phyloP scores from a whole-genome alignment of 192 early-diverging fungal genomes.

The Coemansia sp. region DNA sequence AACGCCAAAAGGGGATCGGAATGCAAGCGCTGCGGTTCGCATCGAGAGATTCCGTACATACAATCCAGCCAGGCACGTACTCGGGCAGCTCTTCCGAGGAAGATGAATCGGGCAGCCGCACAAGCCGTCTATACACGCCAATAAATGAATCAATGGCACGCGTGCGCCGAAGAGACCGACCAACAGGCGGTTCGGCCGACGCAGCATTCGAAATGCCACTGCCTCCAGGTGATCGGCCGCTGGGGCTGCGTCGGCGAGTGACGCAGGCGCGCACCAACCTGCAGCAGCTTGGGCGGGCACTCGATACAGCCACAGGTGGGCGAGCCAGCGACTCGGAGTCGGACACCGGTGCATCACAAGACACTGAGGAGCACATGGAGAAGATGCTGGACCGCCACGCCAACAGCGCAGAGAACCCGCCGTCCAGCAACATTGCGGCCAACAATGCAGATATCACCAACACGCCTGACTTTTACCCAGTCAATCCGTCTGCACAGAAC shows the following conservation, averaged over 20 bases:
- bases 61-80: constrained; percentile 18
- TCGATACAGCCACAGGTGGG: constrained; percentile 19
- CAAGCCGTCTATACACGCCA: constrained; percentile 22
- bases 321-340: constrained; percentile 23
- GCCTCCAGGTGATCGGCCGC: constrained; percentile 22
- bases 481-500: constrained; percentile 47
- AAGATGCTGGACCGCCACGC: constrained; percentile 32
- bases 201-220: not conserved
- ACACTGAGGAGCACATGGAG: constrained; percentile 44
- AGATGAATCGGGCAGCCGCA: not conserved
- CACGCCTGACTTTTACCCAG: constrained; percentile 37
- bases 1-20: not conserved
- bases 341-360: constrained; percentile 10
- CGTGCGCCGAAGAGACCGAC: not conserved
- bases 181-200: not conserved
- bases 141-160: constrained; percentile 2
- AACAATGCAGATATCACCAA: constrained; percentile 49
- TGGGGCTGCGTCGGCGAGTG: constrained; percentile 37
- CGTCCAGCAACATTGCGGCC: constrained; percentile 40
- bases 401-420: constrained; percentile 31
- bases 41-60: constrained; percentile 42
- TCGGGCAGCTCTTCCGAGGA: constrained; percentile 8
- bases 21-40: constrained; percentile 37
- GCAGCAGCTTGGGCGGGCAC: constrained; percentile 27
- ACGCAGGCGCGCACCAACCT: constrained; percentile 30